Evolutionary conservation across 2,329 filamentous ascomycete genomes (phyloP), one percentile per base, ranked within the genome.

Genomic region (Pseudonectria buxi): DNA sequence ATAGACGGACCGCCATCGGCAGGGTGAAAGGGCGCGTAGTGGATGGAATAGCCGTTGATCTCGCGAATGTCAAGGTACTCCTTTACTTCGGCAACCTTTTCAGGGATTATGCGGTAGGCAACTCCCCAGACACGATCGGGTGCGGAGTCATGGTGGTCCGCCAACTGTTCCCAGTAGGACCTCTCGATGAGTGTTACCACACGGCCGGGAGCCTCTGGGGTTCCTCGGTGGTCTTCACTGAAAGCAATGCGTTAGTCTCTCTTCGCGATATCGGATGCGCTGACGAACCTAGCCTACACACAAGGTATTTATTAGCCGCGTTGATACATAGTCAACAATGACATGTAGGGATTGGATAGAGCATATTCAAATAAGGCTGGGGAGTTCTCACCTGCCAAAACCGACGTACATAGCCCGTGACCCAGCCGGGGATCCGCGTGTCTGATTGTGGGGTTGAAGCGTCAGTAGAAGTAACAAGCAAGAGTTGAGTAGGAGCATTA

Each of bases 41-140:
- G 89, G 47, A 95, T 94, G 35, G 81, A 86, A 64, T 98, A 98
- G 16, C 92, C 92, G 64, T 96, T 95, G 56, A 96, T 95, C 63
- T 98, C 92, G 30, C 92, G 82, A 46, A 95, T 90, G 61, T 96
- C 89, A 31, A 98, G 84, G 59, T 95, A 95, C 39, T 81, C 74
- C 49, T 86, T 82, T 4, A 95, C 90, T 64, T 90, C 82, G 41
- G 78, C 72, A 14, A 94, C 87, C 47, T 80, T 74, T 2, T 76
- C 69, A 6, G 80, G 62, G 18, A 74, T 70, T 61, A 95, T 90
- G 55, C 90, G 84, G 66, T 95, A 94, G 45, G 90, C 92, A 12
- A 86, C 85, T 39, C 92, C 92, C 89, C 89, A 96, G 50, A 95
- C 87, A 51, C 65, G 72, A 35, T 76, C 75, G 37, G 73, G 75